A percentile compares a stretch with the other conserved stretches of the same genome.
Conservation (phyloP, 805 yeast species). For the Wickerhamomyces tratensis region DNA sequence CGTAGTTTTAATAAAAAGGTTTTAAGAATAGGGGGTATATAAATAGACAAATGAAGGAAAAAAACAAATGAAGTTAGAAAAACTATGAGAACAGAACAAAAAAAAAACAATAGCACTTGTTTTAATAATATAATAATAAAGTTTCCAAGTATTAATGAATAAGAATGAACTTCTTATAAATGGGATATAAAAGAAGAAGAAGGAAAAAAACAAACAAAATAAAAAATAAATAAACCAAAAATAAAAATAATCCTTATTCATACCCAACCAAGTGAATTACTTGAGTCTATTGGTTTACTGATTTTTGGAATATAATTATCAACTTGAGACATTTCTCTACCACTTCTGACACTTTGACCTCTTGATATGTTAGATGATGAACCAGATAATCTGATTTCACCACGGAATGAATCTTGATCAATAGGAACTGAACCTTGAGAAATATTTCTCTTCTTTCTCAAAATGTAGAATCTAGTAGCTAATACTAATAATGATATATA, state of each 20-base stretch:
- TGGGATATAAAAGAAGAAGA: neutral
- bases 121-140: too few relatives aligned
- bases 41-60: too few relatives aligned
- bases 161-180: too few relatives aligned
- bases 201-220: neutral
- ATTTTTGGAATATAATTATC: conserved; percentile 33
- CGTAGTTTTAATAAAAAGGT: too few relatives aligned
- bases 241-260: conserved; percentile 7
- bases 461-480: conserved; percentile 40
- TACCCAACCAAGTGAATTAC: conserved; percentile 67
- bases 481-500: conserved; percentile 54
- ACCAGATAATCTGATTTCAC: neutral
- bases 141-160: too few relatives aligned
- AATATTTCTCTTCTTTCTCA: conserved; percentile 19
- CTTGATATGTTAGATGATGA: neutral
- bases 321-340: conserved; percentile 15
- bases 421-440: conserved; percentile 2
- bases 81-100: too few relatives aligned
- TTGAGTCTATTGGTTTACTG: conserved; percentile 60
- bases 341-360: neutral
- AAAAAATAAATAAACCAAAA: neutral
- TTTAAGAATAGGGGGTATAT: too few relatives aligned
- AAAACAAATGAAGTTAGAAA: too few relatives aligned
- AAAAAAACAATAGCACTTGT: too few relatives aligned
- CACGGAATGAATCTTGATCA: neutral